Evolutionary conservation across 2,329 filamentous ascomycete genomes (phyloP).

Genomic region (Alternaria conjuncta): DNA sequence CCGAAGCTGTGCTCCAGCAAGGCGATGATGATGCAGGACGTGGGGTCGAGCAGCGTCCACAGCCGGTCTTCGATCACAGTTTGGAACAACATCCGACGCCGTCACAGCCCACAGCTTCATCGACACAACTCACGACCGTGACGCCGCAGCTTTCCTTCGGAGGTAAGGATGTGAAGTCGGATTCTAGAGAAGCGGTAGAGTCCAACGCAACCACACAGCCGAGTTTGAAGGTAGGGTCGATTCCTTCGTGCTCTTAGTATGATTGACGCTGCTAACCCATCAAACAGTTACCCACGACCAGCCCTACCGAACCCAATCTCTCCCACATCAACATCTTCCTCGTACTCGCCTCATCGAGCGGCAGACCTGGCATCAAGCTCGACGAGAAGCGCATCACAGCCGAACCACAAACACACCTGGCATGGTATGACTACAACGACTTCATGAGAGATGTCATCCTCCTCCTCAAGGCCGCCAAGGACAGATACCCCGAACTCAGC

Average conservation of each 20-base stretch:
- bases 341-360: conserved; percentile 41
- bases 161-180: neutral
- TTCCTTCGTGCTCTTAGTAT: neutral
- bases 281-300: conserved; percentile 11
- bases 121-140: neutral
- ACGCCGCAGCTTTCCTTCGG: neutral
- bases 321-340: conserved; percentile 68
- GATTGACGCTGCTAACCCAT: neutral
- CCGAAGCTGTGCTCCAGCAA: conserved; percentile 21
- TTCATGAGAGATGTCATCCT: conserved; percentile 23
- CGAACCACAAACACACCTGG: conserved; percentile 14
- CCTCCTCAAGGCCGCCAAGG: conserved; percentile 19
- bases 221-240: neutral
- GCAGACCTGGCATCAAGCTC: conserved; percentile 63
- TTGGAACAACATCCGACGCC: conserved; percentile 2
- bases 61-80: conserved; percentile 13
- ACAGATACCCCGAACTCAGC: conserved; percentile 20
- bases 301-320: conserved; percentile 18
- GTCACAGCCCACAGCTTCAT: conserved; percentile 3
- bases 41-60: conserved; percentile 20
- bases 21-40: neutral
- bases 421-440: conserved; percentile 27
- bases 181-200: neutral
- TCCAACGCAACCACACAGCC: neutral
- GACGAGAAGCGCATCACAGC: conserved; percentile 28